Evolutionary conservation across 1,139 yeast species (phyloP), one percentile per base, ranked within the genome.

Genomic region (Scheffersomyces insectosa): DNA sequence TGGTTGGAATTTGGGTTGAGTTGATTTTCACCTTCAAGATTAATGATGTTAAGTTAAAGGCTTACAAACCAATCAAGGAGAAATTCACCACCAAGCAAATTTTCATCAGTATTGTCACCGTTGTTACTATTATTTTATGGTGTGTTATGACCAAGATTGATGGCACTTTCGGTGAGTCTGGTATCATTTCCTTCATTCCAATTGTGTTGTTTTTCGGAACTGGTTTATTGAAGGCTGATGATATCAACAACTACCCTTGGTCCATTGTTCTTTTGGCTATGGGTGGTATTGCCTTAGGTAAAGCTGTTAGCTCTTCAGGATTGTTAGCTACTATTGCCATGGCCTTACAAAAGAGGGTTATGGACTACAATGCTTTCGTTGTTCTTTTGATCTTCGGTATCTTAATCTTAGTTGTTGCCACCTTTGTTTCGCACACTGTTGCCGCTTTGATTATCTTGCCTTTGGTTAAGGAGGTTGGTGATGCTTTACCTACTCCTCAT

Each of bases 271-370:
- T 91, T 44, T 75, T 91, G 51, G 97, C 97, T 5, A 90, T 90
- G 97, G 98, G 98, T 43, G 98, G 98, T 55, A 78, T 89, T 48
- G 95, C 97, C 0, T 73, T 91, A 36, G 98, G 98, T 47, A 88
- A 86, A 61, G 97, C 95, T 1, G 95, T 91, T 5, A 80, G 93
- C 1, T 84, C 95, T 2, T 88, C 96, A 1, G 97, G 97, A 0
- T 72, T 91, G 42, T 73, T 91, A 43, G 75, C 77, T n/a, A 83
- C 95, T 1, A 80, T 89, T 49, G 97, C 97, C 2, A 59, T 66
- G 11, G 72, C 80, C 1, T 84, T 91, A 45, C 90, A 87, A 57
- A 60, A 63, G 23, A 70, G 72, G 45, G 80, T 88, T 16, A 79
- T 78, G 55, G 77, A 80, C 42, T 78, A 82, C 55, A 78, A 88